Evolutionary conservation across 768 basidiomycete genomes (phyloP), one percentile per base, ranked within the genome.

Genomic region (Boletus vinaceobasis): DNA sequence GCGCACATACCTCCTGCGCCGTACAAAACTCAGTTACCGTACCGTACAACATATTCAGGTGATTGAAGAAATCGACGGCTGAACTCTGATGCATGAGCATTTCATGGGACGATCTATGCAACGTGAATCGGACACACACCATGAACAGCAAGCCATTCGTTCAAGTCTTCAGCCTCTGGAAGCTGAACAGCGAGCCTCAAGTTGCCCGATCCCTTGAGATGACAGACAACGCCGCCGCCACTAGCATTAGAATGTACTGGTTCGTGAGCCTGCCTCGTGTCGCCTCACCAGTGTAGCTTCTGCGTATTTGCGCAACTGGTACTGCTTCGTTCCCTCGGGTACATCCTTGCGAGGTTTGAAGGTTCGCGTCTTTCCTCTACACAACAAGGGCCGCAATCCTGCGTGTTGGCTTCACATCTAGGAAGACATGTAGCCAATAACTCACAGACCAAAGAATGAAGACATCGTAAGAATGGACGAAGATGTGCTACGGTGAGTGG

Each of bases 31-130:
- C 97, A 2, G 97, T 97, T 23, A 99, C 86, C 10, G 94, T 97
- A 11, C 96, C 97, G 65, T 98, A 99, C 19, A 99, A 77, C 97
- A 99, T 99, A 71, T 99, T 99, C 60, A 99, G 74, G 68, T 99
- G 97, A 68, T 98, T 99, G 80, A 98, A 99, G 75, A 99, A 99
- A 72, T 99, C 97, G 56, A 98, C 96, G 31, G 93, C 97, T 99
- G 62, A 17, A 46, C 43, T n/a, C 48, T 14, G 37, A 46, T 7
- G 43, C 37, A 53, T 62, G 55, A 52, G 23, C 36, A 1, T 27
- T 29, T 4, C 23, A 23, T 26, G 38, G n/a, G 36, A 42, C 42
- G 19, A 49, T 21, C 42, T 17, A 15, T 2, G 47, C 31, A 23
- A 49, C 8, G 15, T 29, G 10, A 47, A 49, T 37, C 8, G 21